These are phyloP conservation scores for Conringia planisiliqua DNA, from an alignment of 345 rosid genomes.

Conservation along the genomic window DNA sequence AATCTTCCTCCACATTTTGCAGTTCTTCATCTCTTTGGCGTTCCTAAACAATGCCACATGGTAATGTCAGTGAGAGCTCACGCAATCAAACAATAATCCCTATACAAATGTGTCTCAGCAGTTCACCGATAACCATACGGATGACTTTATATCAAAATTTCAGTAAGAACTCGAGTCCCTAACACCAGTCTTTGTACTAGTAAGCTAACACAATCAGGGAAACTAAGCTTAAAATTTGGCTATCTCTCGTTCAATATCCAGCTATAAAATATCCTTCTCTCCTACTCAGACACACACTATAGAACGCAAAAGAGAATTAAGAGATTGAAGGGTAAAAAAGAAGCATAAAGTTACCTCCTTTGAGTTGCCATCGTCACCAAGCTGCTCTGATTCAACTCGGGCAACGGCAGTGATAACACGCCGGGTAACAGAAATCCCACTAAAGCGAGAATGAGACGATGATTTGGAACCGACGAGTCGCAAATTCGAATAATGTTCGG, in stretches of 20 bases:
- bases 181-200: not conserved
- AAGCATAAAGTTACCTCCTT: constrained; percentile 14
- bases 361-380: constrained; percentile 39
- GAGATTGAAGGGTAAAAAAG: not conserved
- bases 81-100: not conserved
- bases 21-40: constrained; percentile 35
- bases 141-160: not conserved
- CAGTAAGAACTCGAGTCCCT: too few species aligned
- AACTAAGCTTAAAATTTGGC: too few species aligned
- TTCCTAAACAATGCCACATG: constrained; percentile 41
- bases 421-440: constrained; percentile 35
- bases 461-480: constrained; percentile 15
- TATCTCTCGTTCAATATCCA: too few species aligned
- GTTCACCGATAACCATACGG: not conserved
- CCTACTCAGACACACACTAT: not conserved
- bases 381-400: constrained; percentile 43
- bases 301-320: not conserved
- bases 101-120: not conserved
- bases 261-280: not conserved
- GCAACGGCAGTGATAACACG: constrained; percentile 47
- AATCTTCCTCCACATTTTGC: constrained; percentile 26
- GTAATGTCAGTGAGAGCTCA: not conserved
- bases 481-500: not conserved
- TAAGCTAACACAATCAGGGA: too few species aligned
- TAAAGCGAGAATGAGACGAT: constrained; percentile 15